These are phyloP conservation scores for Cercospora sojina DNA, from an alignment of 2,329 filamentous ascomycete species.

Conservation along the genomic window DNA sequence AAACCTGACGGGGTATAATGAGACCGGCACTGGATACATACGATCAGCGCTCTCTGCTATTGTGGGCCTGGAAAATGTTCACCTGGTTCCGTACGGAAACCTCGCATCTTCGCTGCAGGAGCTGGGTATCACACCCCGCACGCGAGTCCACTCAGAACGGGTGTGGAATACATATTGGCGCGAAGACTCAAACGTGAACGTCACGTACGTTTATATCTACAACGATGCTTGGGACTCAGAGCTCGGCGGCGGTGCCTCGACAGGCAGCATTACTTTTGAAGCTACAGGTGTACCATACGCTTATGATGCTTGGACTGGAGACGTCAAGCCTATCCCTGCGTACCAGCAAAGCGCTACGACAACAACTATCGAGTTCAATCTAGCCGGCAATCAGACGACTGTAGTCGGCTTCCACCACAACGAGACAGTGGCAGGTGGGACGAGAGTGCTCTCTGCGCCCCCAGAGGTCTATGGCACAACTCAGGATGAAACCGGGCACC, in stretches of 20 bases:
- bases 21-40: slow-evolving; percentile 18
- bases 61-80: slow-evolving; percentile 38
- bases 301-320: slow-evolving; percentile 48
- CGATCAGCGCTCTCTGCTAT: slow-evolving; percentile 31
- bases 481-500: neutral
- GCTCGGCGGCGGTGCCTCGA: slow-evolving; percentile 23
- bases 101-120: slow-evolving; percentile 37
- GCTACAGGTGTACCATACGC: slow-evolving; percentile 39
- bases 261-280: slow-evolving; percentile 35
- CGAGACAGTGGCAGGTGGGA: slow-evolving; percentile 2
- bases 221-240: slow-evolving; percentile 38
- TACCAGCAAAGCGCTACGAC: slow-evolving; percentile 36
- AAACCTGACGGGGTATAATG: slow-evolving; percentile 24
- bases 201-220: slow-evolving; percentile 45
- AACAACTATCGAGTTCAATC: slow-evolving; percentile 38
- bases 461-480: slow-evolving; percentile 11
- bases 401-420: slow-evolving; percentile 42
- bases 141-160: slow-evolving; percentile 27
- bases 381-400: slow-evolving; percentile 44
- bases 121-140: slow-evolving; percentile 38
- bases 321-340: slow-evolving; percentile 34
- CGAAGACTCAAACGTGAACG: slow-evolving; percentile 27
- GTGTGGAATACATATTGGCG: slow-evolving; percentile 44
- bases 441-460: slow-evolving; percentile 11
- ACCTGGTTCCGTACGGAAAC: slow-evolving; percentile 35